A percentile compares a stretch with the other conserved stretches of the same genome.
These are phyloP conservation scores for Halophytophthora batemanensis DNA, from an alignment of 352 stramenopile species.

Conservation along the genomic window DNA sequence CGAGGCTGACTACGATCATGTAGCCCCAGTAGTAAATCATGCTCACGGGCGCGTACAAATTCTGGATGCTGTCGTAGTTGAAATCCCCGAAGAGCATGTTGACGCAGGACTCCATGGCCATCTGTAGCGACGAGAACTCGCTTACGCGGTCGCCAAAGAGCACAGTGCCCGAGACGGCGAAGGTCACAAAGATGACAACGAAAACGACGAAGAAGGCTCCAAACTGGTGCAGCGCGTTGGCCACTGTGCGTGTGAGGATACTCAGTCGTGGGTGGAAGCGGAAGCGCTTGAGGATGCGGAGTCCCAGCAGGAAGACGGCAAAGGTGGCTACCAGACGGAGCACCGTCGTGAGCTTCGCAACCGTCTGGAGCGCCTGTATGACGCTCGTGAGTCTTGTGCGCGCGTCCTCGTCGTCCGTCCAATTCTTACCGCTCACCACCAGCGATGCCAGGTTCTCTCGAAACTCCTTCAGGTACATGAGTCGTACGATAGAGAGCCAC, in stretches of 20 bases:
- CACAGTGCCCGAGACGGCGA: constrained; percentile 33
- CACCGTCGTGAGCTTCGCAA: constrained; percentile 21
- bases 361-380: constrained; percentile 22
- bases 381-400: constrained; percentile 23
- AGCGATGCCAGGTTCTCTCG: constrained; percentile 38
- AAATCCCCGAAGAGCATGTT: constrained; percentile 64
- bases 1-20: constrained; percentile 51
- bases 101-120: constrained; percentile 39
- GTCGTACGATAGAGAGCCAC: constrained; percentile 30
- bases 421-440: constrained; percentile 32
- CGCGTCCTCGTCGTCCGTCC: constrained; percentile 28
- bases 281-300: constrained; percentile 37
- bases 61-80: constrained; percentile 35
- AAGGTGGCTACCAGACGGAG: constrained; percentile 25
- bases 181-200: constrained; percentile 46
- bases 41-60: constrained; percentile 27
- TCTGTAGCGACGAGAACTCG: constrained; percentile 31
- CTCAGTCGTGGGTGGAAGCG: constrained; percentile 42
- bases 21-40: constrained; percentile 61
- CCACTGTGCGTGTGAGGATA: constrained; percentile 44
- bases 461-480: constrained; percentile 32
- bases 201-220: constrained; percentile 49
- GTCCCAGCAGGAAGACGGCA: constrained; percentile 24
- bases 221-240: constrained; percentile 35
- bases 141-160: constrained; percentile 47